Conservation (phyloP, 352 stramenopile species). For the Pythium dissotocum region DNA sequence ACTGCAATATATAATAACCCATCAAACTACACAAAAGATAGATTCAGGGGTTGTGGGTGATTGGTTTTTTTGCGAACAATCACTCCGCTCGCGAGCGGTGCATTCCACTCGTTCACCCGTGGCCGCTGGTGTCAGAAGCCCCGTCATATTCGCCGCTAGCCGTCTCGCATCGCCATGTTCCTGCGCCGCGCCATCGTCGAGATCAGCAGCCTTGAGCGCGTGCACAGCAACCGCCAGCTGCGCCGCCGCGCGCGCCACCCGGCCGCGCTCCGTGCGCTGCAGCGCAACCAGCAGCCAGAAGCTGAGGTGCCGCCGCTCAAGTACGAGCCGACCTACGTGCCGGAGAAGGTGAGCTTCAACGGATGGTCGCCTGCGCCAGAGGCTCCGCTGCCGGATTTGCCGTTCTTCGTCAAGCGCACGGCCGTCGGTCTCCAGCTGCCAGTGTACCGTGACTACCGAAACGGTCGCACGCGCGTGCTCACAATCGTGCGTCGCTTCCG, state of each 20-base stretch:
- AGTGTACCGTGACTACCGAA: slow-evolving; percentile 86
- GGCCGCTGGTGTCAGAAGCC: background rate
- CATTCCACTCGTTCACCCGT: slow-evolving; percentile 18
- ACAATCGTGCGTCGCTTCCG: slow-evolving; percentile 84
- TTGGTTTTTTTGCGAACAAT: background rate
- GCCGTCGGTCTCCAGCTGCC: slow-evolving; percentile 75
- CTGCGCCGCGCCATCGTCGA: slow-evolving; percentile 57
- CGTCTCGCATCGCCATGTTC: slow-evolving; percentile 30
- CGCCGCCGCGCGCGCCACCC: slow-evolving; percentile 80
- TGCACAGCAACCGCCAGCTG: slow-evolving; percentile 86
- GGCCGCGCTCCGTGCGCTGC: slow-evolving; percentile 60
- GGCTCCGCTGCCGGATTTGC: slow-evolving; percentile 56
- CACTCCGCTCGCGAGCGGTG: slow-evolving; percentile 5
- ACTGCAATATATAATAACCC: background rate
- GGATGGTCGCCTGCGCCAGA: slow-evolving; percentile 80
- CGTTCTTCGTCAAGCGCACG: slow-evolving; percentile 84
- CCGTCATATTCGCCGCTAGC: background rate
- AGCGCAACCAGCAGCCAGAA: slow-evolving; percentile 57
- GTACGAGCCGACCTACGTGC: slow-evolving; percentile 80
- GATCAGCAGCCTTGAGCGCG: slow-evolving; percentile 52
- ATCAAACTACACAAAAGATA: background rate
- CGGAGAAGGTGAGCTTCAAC: slow-evolving; percentile 87
- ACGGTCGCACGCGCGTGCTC: slow-evolving; percentile 84
- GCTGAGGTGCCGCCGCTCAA: slow-evolving; percentile 71
- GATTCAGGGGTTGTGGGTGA: background rate